These are phyloP conservation scores for Actinomucor elegans DNA, from an alignment of 371 early-diverging fungal genomes.

Conservation along the genomic window DNA sequence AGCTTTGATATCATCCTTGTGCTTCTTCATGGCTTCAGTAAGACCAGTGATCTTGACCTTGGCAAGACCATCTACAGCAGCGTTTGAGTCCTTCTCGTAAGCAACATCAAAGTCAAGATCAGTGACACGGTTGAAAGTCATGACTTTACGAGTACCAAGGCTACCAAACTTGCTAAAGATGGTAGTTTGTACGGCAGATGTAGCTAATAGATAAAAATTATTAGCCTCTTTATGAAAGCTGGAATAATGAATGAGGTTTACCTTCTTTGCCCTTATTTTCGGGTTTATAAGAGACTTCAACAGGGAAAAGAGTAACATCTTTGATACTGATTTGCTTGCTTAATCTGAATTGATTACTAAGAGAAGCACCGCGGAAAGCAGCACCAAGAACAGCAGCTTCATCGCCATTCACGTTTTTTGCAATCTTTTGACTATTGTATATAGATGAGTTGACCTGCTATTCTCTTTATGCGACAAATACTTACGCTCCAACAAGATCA, in stretches of 20 bases:
- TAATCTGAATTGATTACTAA: conserved; percentile 87
- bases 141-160: conserved; percentile 78
- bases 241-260: conserved; percentile 1
- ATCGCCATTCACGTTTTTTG: conserved; percentile 92
- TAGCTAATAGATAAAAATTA: background rate
- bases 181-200: conserved; percentile 38
- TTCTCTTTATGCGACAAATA: background rate
- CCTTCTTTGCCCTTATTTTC: conserved; percentile 53
- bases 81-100: conserved; percentile 48
- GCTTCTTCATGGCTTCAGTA: conserved; percentile 65
- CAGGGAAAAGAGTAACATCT: conserved; percentile 77
- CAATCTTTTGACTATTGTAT: conserved; percentile 70
- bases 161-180: conserved; percentile 66
- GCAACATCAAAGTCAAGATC: conserved; percentile 81
- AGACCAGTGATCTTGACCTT: conserved; percentile 73
- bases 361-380: conserved; percentile 85
- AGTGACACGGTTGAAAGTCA: conserved; percentile 77
- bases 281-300: conserved; percentile 70
- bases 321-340: conserved; percentile 80
- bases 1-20: conserved; percentile 50
- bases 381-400: conserved; percentile 96
- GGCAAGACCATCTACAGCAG: conserved; percentile 49
- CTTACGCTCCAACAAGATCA: conserved; percentile 74
- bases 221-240: background rate
- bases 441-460: background rate